Base-by-base conservation (phyloP, 2,329 filamentous ascomycete species). In the Xylaria sp. region DNA sequence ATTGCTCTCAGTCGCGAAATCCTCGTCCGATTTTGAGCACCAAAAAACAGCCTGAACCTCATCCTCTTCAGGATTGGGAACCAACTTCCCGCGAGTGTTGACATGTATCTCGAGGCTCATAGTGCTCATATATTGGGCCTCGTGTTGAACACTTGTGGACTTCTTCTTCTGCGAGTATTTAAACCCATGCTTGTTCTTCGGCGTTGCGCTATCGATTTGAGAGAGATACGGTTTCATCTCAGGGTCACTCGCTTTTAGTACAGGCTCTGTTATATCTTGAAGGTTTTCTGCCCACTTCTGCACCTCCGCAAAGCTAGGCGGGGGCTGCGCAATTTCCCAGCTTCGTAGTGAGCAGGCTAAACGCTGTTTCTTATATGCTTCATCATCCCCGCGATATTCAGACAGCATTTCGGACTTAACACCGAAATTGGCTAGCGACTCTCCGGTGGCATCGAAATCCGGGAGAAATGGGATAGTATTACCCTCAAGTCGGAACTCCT, bases 41-140 rank as follows among this genome's bases (percentile, higher is more conserved):
- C 94, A 99, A 72, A 98, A 96, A 5, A 98, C 84, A 71, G 90
- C 93, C 64, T 90, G 86, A 2, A 99, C 86, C 69, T 94, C 91
- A 73, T 99, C 95, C 68, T 96, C 85, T 68, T 94, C 92, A 0
- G 95, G 95, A 71, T 99, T 93, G 1, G 95, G 93, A 2, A 92
- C 85, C 8, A 97, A 82, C 49, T 86, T 87, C 6, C 87, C 92
- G 58, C 94, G 85, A 3, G 90, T 95, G 69, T 96, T 97, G 64
- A 96, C 89, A 73, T 99, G 94, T 4, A 98, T 79, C 73, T 99
- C 95, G 6, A 99, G 77, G 67, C 93, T 96, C 91, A 99, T 93
- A 17, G 90, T 92, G 68, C 91, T 97, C 95, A 99, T 98, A 74
- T 97, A 96, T 68, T 95, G 91, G 2, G 87, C 88, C 74, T 96